Conservation (phyloP, 2,329 filamentous ascomycete genomes). For the Pestalotiopsis sp. region DNA sequence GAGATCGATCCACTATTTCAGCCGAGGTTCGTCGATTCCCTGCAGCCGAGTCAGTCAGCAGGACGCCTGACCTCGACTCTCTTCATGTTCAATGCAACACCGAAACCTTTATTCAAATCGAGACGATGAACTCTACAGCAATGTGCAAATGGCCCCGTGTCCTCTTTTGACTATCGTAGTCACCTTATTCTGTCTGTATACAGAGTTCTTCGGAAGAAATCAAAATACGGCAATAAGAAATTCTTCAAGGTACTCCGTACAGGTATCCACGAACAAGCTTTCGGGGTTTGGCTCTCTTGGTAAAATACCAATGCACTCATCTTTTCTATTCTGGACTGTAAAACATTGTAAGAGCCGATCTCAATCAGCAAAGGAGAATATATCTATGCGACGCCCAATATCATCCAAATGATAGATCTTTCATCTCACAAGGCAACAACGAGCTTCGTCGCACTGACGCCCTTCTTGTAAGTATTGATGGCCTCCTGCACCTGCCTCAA, state of each 20-base stretch:
- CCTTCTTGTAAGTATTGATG: constrained; percentile 14
- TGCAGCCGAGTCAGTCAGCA: not conserved
- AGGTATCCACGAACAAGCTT: too few relatives aligned
- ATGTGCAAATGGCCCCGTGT: not conserved
- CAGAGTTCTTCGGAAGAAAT: not conserved
- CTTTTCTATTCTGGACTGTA: too few relatives aligned
- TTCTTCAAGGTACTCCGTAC: too few relatives aligned
- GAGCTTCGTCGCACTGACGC: constrained; percentile 18
- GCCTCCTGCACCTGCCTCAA: not conserved
- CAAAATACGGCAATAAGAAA: not conserved
- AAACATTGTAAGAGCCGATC: not conserved
- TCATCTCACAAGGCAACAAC: constrained; percentile 12
- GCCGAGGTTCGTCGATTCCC: constrained; percentile 1
- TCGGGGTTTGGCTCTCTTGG: too few relatives aligned
- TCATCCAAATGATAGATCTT: not conserved
- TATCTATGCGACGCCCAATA: not conserved
- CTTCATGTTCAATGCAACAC: not conserved
- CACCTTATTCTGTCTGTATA: not conserved
- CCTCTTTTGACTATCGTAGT: not conserved
- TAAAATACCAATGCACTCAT: too few relatives aligned
- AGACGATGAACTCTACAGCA: not conserved
- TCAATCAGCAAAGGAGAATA: not conserved
- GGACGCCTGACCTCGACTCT: not conserved
- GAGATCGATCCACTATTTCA: constrained; percentile 5
- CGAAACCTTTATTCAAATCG: not conserved